Percentiles rank a stretch among this genome's conserved stretches.
Evolutionary conservation across 2,329 filamentous ascomycete genomes (phyloP).

Genomic region (Monilinia fructicola): DNA sequence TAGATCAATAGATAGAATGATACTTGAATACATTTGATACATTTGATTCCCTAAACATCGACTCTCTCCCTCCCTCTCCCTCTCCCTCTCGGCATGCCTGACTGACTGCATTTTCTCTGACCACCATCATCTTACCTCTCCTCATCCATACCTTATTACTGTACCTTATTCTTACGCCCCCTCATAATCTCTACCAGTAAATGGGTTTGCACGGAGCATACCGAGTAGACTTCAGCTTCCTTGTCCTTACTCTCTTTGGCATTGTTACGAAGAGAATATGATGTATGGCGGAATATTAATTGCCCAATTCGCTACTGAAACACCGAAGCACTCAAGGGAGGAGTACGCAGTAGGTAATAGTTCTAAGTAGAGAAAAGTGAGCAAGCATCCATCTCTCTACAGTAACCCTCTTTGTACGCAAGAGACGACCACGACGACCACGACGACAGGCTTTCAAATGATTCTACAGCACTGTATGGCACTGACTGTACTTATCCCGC

Average conservation of each 20-base stretch:
- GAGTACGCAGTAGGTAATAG: too few relatives aligned
- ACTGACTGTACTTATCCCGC: too few relatives aligned
- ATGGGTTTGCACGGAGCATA: slow-evolving; percentile 8
- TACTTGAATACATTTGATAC: too few relatives aligned
- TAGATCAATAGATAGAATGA: too few relatives aligned
- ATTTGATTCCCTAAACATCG: too few relatives aligned
- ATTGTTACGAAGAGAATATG: neutral
- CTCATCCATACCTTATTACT: neutral
- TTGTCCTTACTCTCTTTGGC: neutral
- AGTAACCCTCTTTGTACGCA: too few relatives aligned
- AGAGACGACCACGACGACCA: neutral
- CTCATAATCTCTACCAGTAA: neutral
- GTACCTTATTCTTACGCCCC: slow-evolving; percentile 8
- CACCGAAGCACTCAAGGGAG: neutral
- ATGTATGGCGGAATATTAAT: slow-evolving; percentile 4
- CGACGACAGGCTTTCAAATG: neutral
- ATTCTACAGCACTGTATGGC: too few relatives aligned
- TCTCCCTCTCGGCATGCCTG: too few relatives aligned
- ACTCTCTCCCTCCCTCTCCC: too few relatives aligned
- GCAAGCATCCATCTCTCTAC: neutral
- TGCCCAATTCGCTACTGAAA: slow-evolving; percentile 14
- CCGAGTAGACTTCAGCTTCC: slow-evolving; percentile 15
- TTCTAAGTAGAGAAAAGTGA: neutral
- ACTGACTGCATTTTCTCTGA: slow-evolving; percentile 17
- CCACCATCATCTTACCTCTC: slow-evolving; percentile 17